phyloP scores from a whole-genome alignment of 371 early-diverging fungal genomes.

The Haplosporangium sp. region DNA sequence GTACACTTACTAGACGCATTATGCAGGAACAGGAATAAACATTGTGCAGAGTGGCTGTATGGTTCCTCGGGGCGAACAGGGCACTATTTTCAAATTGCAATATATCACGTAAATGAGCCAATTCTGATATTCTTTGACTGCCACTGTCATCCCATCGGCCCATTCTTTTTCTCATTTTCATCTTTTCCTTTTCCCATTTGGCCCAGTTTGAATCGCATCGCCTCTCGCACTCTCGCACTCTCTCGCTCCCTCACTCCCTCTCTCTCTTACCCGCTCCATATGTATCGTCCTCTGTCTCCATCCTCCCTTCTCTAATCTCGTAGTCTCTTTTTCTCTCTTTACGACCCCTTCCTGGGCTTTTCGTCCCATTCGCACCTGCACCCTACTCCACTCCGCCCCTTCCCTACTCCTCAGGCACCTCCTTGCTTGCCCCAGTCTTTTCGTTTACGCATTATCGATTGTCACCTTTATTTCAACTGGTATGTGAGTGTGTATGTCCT shows the following conservation, averaged over 20 bases:
- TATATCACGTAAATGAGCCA: background rate
- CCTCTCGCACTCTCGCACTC: background rate
- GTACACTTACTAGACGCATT: constrained; percentile 27
- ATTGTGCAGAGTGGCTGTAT: background rate
- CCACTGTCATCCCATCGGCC: background rate
- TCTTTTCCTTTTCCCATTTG: background rate
- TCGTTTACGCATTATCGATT: background rate
- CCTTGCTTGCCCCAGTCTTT: background rate
- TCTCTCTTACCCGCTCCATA: background rate
- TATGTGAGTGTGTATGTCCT: too few relatives aligned
- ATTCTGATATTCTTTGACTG: background rate
- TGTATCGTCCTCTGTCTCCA: background rate
- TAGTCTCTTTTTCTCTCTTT: background rate
- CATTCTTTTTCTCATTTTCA: background rate
- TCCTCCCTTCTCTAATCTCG: background rate
- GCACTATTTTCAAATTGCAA: constrained; percentile 17
- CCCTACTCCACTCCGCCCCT: background rate
- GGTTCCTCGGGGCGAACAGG: background rate
- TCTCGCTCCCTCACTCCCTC: background rate
- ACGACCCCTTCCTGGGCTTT: constrained; percentile 1
- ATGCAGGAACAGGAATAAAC: background rate
- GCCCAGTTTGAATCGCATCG: background rate
- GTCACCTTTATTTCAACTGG: background rate
- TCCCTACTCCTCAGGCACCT: background rate
- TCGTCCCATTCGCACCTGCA: background rate